phyloP scores from a whole-genome alignment of 805 yeast species.

The Suhomyces vadensis region DNA sequence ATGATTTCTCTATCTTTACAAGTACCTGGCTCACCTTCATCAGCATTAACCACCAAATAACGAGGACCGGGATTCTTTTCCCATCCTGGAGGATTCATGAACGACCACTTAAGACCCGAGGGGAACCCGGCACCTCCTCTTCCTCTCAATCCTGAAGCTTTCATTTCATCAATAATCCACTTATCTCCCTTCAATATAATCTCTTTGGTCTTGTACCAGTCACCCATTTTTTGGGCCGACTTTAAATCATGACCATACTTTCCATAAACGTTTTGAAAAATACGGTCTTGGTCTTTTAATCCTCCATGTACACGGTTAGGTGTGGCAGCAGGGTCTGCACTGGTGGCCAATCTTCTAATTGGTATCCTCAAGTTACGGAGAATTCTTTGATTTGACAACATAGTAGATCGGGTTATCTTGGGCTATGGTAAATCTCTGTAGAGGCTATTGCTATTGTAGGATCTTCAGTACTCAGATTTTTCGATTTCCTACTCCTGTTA shows the following conservation, averaged over 20 bases:
- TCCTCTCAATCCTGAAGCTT: slow-evolving; percentile 82
- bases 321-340: slow-evolving; percentile 47
- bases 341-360: slow-evolving; percentile 44
- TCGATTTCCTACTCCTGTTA: slow-evolving; percentile 1
- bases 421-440: background rate
- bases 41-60: slow-evolving; percentile 86
- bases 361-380: slow-evolving; percentile 35
- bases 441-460: slow-evolving; percentile 5
- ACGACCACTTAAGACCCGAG: slow-evolving; percentile 87
- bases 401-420: background rate
- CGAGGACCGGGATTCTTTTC: slow-evolving; percentile 88
- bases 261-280: slow-evolving; percentile 80
- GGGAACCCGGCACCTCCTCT: slow-evolving; percentile 97
- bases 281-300: slow-evolving; percentile 78
- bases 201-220: slow-evolving; percentile 91
- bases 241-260: slow-evolving; percentile 74
- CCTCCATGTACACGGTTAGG: slow-evolving; percentile 69
- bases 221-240: slow-evolving; percentile 77
- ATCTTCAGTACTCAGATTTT: background rate
- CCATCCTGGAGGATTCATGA: slow-evolving; percentile 96
- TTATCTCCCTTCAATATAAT: slow-evolving; percentile 78
- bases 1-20: slow-evolving; percentile 91
- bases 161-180: slow-evolving; percentile 88
- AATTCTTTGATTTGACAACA: slow-evolving; percentile 20
- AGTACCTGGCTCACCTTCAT: slow-evolving; percentile 94